Conservation (phyloP, 306 rosid genomes). For the Sechiopsis laciniata region DNA sequence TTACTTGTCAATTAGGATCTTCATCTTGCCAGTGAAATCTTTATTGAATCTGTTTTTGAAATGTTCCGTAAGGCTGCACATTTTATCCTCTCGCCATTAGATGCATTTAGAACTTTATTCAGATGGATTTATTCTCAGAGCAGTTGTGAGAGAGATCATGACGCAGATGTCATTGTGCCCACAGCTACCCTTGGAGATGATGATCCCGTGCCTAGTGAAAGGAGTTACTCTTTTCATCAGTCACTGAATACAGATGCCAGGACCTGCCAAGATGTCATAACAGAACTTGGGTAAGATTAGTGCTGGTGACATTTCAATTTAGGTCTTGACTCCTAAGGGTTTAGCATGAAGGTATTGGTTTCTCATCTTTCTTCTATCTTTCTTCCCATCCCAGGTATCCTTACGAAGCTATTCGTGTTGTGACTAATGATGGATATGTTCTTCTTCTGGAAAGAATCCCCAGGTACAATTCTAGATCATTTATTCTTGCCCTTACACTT, state of each 20-base stretch:
- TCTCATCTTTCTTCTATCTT: constrained; percentile 11
- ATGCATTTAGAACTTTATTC: constrained; percentile 38
- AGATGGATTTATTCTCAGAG: constrained; percentile 36
- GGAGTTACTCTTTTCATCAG: constrained; percentile 38
- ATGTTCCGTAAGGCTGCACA: constrained; percentile 62
- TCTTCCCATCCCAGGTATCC: constrained; percentile 54
- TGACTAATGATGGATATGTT: constrained; percentile 84
- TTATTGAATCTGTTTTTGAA: constrained; percentile 73
- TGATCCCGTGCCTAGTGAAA: constrained; percentile 41
- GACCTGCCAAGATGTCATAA: constrained; percentile 93
- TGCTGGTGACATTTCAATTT: not conserved
- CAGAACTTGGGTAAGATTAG: constrained; percentile 72
- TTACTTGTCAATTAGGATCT: constrained; percentile 55
- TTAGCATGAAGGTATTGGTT: constrained; percentile 60
- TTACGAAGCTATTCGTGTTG: constrained; percentile 79
- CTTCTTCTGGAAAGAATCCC: constrained; percentile 92
- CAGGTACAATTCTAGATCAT: constrained; percentile 39
- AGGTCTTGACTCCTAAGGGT: not conserved
- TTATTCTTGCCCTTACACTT: not conserved
- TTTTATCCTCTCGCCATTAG: constrained; percentile 68
- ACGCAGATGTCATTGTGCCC: constrained; percentile 29
- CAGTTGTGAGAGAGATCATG: constrained; percentile 25
- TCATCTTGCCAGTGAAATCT: constrained; percentile 68
- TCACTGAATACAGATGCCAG: constrained; percentile 84
- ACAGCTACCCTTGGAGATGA: constrained; percentile 46